A percentile compares a stretch with the other conserved stretches of the same genome.
These are phyloP conservation scores for Lentinus tigrinus DNA, from an alignment of 768 basidiomycete species.

Conservation along the genomic window DNA sequence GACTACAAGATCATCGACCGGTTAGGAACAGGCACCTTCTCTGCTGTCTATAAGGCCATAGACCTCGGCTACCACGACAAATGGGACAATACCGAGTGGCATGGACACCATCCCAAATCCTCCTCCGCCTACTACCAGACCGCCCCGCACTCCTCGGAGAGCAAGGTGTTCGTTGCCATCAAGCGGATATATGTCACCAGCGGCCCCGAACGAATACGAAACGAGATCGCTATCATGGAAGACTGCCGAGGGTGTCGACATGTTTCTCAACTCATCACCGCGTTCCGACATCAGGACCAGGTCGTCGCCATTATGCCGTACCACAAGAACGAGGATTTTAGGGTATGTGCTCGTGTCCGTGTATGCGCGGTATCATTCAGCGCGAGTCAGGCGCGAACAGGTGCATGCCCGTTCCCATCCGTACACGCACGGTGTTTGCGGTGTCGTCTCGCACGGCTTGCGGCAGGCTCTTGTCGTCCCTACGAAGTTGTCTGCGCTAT, in stretches of 20 bases:
- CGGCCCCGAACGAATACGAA: conserved; percentile 86
- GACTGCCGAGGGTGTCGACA: conserved; percentile 83
- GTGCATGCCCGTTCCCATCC: neutral
- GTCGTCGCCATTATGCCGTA: conserved; percentile 95
- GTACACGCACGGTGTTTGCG: no score
- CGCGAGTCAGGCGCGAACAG: no score
- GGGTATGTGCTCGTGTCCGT: conserved; percentile 49
- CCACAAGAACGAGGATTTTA: conserved; percentile 88
- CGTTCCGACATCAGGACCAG: conserved; percentile 88
- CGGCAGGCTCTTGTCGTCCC: neutral
- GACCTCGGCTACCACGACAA: conserved; percentile 74
- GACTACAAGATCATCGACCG: conserved; percentile 85
- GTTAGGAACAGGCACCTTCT: conserved; percentile 96
- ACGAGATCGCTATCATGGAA: conserved; percentile 90
- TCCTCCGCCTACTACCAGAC: conserved; percentile 72
- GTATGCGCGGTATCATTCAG: neutral
- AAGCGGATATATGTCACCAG: conserved; percentile 98
- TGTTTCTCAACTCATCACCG: conserved; percentile 90
- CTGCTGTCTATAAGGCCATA: conserved; percentile 97
- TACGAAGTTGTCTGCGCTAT: no score
- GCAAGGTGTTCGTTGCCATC: conserved; percentile 82
- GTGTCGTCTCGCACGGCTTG: no score
- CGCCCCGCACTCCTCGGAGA: conserved; percentile 35
- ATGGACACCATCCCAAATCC: conserved; percentile 55
- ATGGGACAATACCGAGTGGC: conserved; percentile 77